Conservation (phyloP, 345 rosid genomes). For the Acer yangbiense region DNA sequence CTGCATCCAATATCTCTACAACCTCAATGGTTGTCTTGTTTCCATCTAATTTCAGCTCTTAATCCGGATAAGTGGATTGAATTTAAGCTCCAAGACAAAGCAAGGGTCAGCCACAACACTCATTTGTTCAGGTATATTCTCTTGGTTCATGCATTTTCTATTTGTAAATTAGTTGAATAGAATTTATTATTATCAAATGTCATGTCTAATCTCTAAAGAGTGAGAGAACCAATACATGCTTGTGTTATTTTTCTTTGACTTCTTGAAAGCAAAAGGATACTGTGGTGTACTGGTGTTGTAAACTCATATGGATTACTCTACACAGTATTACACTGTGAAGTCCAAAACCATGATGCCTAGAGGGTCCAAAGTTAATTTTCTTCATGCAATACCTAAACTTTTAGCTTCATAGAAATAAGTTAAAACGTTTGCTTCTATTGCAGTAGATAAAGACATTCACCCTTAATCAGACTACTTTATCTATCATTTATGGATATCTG, state of each 20-base stretch:
- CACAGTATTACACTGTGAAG: background rate
- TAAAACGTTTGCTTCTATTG: background rate
- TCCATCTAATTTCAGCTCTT: slow-evolving; percentile 55
- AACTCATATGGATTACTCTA: background rate
- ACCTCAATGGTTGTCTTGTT: slow-evolving; percentile 18
- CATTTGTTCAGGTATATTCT: slow-evolving; percentile 75
- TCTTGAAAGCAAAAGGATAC: background rate
- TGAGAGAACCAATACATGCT: background rate
- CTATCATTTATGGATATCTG: background rate
- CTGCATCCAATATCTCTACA: background rate
- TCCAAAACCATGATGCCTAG: background rate
- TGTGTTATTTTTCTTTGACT: background rate
- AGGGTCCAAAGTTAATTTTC: background rate
- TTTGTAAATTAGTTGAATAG: background rate
- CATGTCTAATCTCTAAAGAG: background rate
- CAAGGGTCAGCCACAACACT: slow-evolving; percentile 87
- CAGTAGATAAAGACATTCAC: background rate
- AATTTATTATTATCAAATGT: background rate
- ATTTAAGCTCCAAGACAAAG: slow-evolving; percentile 92
- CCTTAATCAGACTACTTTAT: background rate
- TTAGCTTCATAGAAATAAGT: background rate
- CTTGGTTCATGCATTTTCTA: background rate
- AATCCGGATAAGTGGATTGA: slow-evolving; percentile 91
- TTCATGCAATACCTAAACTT: background rate
- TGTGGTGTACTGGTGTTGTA: background rate